A percentile compares a stretch with the other conserved stretches of the same genome.
These are phyloP conservation scores for Turnera subulata DNA, from an alignment of 345 rosid genomes.

Conservation along the genomic window DNA sequence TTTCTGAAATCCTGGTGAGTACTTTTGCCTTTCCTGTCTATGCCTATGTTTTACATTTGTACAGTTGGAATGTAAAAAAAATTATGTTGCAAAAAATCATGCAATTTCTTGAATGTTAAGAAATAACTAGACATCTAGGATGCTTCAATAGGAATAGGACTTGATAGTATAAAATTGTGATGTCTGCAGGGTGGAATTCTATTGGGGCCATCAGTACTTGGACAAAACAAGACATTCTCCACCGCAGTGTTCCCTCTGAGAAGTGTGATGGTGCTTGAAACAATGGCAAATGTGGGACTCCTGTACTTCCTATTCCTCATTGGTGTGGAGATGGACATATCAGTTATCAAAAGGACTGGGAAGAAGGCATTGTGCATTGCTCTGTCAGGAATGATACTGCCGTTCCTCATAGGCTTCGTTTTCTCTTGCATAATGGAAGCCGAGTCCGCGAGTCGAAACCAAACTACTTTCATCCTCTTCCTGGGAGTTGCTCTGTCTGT, in stretches of 20 bases:
- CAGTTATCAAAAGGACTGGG: constrained; percentile 63
- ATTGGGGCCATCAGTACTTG: constrained; percentile 81
- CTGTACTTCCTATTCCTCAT: constrained; percentile 83
- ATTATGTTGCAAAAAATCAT: not conserved
- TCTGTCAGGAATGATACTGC: constrained; percentile 73
- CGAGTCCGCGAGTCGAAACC: constrained; percentile 8
- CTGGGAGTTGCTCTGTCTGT: constrained; percentile 88
- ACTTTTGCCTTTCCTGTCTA: not conserved
- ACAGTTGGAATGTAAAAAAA: too few species aligned
- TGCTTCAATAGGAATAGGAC: too few species aligned
- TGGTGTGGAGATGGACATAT: constrained; percentile 94
- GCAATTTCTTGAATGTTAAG: not conserved
- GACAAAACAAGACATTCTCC: constrained; percentile 37
- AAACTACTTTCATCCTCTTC: constrained; percentile 65
- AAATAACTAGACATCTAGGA: too few species aligned
- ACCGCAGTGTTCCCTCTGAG: constrained; percentile 57
- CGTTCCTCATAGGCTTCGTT: constrained; percentile 50
- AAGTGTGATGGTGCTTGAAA: constrained; percentile 96
- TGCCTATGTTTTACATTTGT: not conserved
- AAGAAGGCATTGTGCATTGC: constrained; percentile 62
- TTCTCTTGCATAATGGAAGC: constrained; percentile 47
- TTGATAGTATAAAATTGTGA: too few species aligned
- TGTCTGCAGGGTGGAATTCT: constrained; percentile 66
- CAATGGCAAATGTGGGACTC: constrained; percentile 92
- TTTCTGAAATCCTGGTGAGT: constrained; percentile 78